Base-by-base conservation (phyloP, 2,329 filamentous ascomycete species). In the Aspergillus japonicus region DNA sequence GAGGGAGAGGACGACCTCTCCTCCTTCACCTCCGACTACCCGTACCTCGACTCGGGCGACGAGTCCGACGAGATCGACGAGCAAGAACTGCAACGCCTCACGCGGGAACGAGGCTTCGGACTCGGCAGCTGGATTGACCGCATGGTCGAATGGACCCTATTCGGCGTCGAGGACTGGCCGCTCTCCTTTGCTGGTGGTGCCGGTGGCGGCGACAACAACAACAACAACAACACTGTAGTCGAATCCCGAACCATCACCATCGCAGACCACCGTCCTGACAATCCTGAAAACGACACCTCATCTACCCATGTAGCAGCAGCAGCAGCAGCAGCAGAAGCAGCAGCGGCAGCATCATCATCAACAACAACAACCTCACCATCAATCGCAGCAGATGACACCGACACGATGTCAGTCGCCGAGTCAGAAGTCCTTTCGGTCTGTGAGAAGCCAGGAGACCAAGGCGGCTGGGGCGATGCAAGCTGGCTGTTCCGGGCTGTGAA, bases 391-490 rank as follows among this genome's bases (percentile, higher is more conserved):
- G 42, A 55, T 23, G 53, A 55, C 23, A 23, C 61, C 23, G 73
- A 70, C 35, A 53, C 39, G 16, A 50, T 55, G 5, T 55, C 53
- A 19, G 8, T 55, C 24, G 23, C 56, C 23, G 78, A 78, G 44
- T 67, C 64, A 26, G 71, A 73, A 50, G 59, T 54, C n/a, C 10
- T 58, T 26, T 49, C 50, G 2, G 16, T 62, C 29, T 68, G 73
- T 47, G 75, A 79, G 58, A 77, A 71, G 29, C 68, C 74, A 2
- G 73, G 74, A 6, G 68, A 72, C 2, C 33, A 70, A 19, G 82
- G 81, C 5, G 82, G 83, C 0, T 87, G 84, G 84, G 78, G 82
- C 61, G 84, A 87, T 74, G 83, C 82, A 33, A 79, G 80, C 31
- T 87, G 84, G 84, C 68, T 87, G 59, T 71, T 87, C 59, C 81